Percentiles rank a stretch among this genome's conserved stretches.
These are phyloP conservation scores for Paecilomyces variotii DNA, from an alignment of 2,329 filamentous ascomycete genomes.

Conservation along the genomic window DNA sequence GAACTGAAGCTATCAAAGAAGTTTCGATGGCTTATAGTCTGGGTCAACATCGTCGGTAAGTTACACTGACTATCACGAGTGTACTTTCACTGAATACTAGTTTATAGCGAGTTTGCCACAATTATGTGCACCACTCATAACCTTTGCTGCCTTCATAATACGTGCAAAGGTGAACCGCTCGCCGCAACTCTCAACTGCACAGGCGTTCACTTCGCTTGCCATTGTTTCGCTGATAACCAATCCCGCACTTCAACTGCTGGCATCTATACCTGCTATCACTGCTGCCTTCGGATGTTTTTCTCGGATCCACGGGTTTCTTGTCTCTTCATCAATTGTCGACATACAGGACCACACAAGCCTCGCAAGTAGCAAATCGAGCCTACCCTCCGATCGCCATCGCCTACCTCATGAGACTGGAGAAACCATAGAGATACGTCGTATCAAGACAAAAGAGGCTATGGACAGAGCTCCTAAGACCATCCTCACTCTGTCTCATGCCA, in stretches of 20 bases:
- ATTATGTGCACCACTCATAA: constrained; percentile 3
- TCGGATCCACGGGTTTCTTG: constrained; percentile 4
- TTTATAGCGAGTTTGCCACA: constrained; percentile 2
- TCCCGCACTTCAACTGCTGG: constrained; percentile 5
- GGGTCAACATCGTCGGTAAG: constrained; percentile 2
- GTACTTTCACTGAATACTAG: background rate
- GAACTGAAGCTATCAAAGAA: constrained; percentile 3
- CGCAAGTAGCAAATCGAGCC: background rate
- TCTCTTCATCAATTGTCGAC: background rate
- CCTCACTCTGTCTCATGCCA: background rate
- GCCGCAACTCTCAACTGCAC: constrained; percentile 3
- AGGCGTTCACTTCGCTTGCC: constrained; percentile 10
- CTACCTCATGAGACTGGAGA: background rate
- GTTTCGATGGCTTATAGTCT: constrained; percentile 2
- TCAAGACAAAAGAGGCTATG: background rate
- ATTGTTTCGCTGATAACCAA: constrained; percentile 8
- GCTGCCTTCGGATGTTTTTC: constrained; percentile 3
- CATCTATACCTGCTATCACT: constrained; percentile 4
- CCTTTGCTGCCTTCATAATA: constrained; percentile 8
- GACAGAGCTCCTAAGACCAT: background rate
- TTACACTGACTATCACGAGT: background rate
- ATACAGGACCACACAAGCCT: background rate
- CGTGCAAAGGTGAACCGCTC: constrained; percentile 1
- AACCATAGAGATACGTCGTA: background rate
- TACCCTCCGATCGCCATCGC: background rate